Conservation (phyloP, 2,329 filamentous ascomycete genomes). For the Mycosphaerella sp. region DNA sequence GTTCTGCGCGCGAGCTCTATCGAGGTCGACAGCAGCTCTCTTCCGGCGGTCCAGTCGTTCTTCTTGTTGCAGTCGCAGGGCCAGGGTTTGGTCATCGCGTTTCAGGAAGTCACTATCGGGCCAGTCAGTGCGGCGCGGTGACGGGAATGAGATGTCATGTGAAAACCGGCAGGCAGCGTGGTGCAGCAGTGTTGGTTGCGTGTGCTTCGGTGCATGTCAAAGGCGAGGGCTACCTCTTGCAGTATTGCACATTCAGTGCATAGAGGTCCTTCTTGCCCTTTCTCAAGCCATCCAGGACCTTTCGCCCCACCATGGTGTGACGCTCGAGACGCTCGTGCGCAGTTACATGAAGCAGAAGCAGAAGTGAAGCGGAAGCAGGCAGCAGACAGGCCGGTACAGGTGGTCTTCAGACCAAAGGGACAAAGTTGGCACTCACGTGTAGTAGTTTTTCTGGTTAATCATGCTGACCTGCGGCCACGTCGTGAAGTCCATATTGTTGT, state of each 20-base stretch:
- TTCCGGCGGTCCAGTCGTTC: constrained; percentile 77
- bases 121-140: not conserved
- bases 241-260: constrained; percentile 33
- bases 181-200: not conserved
- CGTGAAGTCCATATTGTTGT: constrained; percentile 95
- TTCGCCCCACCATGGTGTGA: constrained; percentile 27
- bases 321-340: not conserved
- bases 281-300: constrained; percentile 28
- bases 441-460: constrained; percentile 99
- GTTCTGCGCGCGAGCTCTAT: constrained; percentile 72
- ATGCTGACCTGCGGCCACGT: constrained; percentile 88
- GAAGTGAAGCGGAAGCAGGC: not conserved
- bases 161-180: not conserved
- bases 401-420: not conserved
- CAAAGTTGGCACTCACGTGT: constrained; percentile 59
- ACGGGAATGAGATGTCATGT: not conserved
- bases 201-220: not conserved
- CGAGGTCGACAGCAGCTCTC: constrained; percentile 78
- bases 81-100: constrained; percentile 91
- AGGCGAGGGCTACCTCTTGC: constrained; percentile 26
- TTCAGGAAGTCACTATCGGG: constrained; percentile 85
- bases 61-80: constrained; percentile 80
- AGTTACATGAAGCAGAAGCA: constrained; percentile 1
- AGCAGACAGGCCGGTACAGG: too few relatives aligned
- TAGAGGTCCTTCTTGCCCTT: constrained; percentile 33